A percentile compares a stretch with the other conserved stretches of the same genome.
These are phyloP conservation scores for Fraxinus pennsylvanica DNA, from an alignment of 257 asterid species.

Conservation along the genomic window DNA sequence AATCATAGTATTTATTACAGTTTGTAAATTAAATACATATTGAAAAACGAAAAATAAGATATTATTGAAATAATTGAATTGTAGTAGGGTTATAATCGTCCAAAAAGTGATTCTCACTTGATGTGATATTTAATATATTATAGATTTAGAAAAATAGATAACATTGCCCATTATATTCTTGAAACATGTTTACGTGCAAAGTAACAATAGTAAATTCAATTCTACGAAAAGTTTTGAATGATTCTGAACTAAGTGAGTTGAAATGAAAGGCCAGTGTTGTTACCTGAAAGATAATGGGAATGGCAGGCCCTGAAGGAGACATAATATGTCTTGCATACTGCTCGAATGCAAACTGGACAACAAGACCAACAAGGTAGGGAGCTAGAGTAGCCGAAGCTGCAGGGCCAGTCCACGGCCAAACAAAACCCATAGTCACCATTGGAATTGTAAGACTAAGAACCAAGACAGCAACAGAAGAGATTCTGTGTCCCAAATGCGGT, in stretches of 20 bases:
- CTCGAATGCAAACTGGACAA: constrained; percentile 86
- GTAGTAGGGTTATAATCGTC: too few species aligned
- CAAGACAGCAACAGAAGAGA: constrained; percentile 78
- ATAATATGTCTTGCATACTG: constrained; percentile 66
- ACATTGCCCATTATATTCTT: not conserved
- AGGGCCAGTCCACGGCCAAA: constrained; percentile 99
- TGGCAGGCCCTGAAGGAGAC: constrained; percentile 86
- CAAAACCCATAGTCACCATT: constrained; percentile 89
- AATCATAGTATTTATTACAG: too few species aligned
- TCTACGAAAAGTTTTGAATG: not conserved
- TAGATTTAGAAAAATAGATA: not conserved
- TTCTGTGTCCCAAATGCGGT: constrained; percentile 58
- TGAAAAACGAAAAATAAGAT: too few species aligned
- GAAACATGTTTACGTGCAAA: not conserved
- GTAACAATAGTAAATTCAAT: not conserved
- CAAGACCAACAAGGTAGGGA: constrained; percentile 91
- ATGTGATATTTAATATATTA: too few species aligned
- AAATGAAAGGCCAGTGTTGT: constrained; percentile 22
- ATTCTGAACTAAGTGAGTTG: constrained; percentile 11
- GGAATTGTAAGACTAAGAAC: constrained; percentile 82
- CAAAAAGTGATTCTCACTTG: too few species aligned
- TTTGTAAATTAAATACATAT: too few species aligned
- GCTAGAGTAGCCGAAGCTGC: constrained; percentile 99
- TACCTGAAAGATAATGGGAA: constrained; percentile 89
- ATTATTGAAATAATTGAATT: too few species aligned